Evolutionary conservation across 2,329 filamentous ascomycete genomes (phyloP), one percentile per base, ranked within the genome.

Genomic region (Trichoderma harzianum): DNA sequence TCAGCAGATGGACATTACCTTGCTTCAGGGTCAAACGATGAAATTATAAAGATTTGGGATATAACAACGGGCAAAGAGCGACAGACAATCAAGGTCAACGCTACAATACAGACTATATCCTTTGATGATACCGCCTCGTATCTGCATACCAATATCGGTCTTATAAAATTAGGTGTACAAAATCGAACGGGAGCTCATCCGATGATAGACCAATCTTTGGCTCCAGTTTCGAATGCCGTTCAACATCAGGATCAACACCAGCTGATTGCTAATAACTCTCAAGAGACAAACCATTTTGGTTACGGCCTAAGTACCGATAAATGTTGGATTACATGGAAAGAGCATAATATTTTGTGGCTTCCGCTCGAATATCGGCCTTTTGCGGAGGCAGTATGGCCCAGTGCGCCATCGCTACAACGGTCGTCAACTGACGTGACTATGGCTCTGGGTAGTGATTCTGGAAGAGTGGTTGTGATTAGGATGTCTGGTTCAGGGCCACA

Each of bases 301-400:
- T 43, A 43, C 39, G 18, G 39, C 39, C 3, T 43, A n/a, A 43
- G 39, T 3, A 43, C 3, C 1, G 39, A 43, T n/a, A 43, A 43
- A 10, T n/a, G 39, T 5, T 43, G 16, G 39, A 43, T 43, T 1
- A 43, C 16, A 43, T 43, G 39, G 39, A 2, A 43, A 2, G 16
- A 5, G 0, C 7, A 43, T 43, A 4, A 5, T 1, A 10, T 43
- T 2, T 0, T 43, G 7, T 43, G 39, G 39, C 39, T 43, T n/a
- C 39, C 39, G 16, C 16, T 1, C 3, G 39, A 43, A 10, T 43
- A 43, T 3, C 18, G 0, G 3, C 16, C 39, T 43, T n/a, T 0
- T 0, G 0, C 0, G 7, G 1, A 0, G 36, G 36, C 7, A 43
- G 1, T 18, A 18, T 43, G 16, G 36, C 16, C 36, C 4, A 7